A percentile compares a stretch with the other conserved stretches of the same genome.
Evolutionary conservation across 2,329 filamentous ascomycete species (phyloP).

Genomic region (Chrysoporthe deuterocubensis): DNA sequence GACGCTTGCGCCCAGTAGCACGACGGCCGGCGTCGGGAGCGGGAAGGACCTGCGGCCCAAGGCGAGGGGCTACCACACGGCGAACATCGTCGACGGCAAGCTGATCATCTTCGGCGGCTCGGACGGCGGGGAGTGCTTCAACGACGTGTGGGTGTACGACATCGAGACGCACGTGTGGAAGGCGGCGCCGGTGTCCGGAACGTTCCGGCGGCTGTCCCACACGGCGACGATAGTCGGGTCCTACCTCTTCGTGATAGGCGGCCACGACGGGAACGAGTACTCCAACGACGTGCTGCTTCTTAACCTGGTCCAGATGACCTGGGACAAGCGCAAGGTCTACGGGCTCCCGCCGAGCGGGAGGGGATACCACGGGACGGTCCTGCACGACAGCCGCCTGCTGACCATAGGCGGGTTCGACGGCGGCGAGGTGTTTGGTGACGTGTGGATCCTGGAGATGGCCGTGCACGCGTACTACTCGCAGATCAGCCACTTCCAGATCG

Average conservation of each 20-base stretch:
- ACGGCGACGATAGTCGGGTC: conserved; percentile 72
- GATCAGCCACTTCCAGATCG: conserved; percentile 73
- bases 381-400: conserved; percentile 68
- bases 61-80: conserved; percentile 71
- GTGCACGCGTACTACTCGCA: conserved; percentile 75
- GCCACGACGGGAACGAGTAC: conserved; percentile 72
- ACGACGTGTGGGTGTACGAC: conserved; percentile 75
- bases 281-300: conserved; percentile 70
- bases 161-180: conserved; percentile 66
- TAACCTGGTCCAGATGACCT: conserved; percentile 75
- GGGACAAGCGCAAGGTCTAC: conserved; percentile 69
- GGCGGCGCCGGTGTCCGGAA: conserved; percentile 60
- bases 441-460: conserved; percentile 68
- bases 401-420: conserved; percentile 72
- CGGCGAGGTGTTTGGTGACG: conserved; percentile 69
- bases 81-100: conserved; percentile 74
- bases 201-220: conserved; percentile 69
- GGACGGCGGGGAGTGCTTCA: conserved; percentile 73
- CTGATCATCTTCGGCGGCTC: conserved; percentile 73
- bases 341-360: conserved; percentile 64
- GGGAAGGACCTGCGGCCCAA: conserved; percentile 55
- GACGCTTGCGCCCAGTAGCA: conserved; percentile 21
- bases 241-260: conserved; percentile 71
- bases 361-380: conserved; percentile 69
- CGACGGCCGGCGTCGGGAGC: conserved; percentile 15